phyloP scores from a whole-genome alignment of 129 eudicot genomes.

The carrot (Daucus carota) region DNA sequence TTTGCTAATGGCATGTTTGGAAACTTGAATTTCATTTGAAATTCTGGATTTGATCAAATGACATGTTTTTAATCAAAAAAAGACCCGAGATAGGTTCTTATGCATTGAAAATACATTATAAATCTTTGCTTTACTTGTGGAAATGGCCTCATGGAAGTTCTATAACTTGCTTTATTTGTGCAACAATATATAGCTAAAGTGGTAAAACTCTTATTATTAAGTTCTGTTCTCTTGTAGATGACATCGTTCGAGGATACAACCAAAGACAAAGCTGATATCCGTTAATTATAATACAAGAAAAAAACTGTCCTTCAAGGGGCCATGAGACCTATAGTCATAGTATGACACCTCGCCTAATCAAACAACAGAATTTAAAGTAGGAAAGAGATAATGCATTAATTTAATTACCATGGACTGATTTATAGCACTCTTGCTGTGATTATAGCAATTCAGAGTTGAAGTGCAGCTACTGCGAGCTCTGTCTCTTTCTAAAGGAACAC shows the following conservation, averaged over 20 bases:
- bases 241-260: background rate
- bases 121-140: background rate
- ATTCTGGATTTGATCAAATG: too few relatives aligned
- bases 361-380: background rate
- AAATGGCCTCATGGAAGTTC: background rate
- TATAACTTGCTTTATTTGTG: background rate
- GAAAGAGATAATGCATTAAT: constrained; percentile 2
- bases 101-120: background rate
- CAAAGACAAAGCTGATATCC: background rate
- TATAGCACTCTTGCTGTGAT: constrained; percentile 33
- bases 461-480: constrained; percentile 33
- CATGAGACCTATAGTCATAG: background rate
- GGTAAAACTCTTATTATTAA: background rate
- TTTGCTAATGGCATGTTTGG: too few relatives aligned
- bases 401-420: constrained; percentile 31
- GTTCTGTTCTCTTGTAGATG: background rate
- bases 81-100: background rate
- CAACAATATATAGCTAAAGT: background rate
- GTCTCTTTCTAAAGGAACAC: constrained; percentile 25
- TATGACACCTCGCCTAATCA: background rate
- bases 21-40: too few relatives aligned
- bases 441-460: constrained; percentile 23
- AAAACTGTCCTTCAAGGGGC: background rate
- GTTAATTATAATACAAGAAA: background rate
- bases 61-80: too few relatives aligned